Base-by-base conservation (phyloP, 2,329 filamentous ascomycete species). In the Trichoderma pleuroti region DNA sequence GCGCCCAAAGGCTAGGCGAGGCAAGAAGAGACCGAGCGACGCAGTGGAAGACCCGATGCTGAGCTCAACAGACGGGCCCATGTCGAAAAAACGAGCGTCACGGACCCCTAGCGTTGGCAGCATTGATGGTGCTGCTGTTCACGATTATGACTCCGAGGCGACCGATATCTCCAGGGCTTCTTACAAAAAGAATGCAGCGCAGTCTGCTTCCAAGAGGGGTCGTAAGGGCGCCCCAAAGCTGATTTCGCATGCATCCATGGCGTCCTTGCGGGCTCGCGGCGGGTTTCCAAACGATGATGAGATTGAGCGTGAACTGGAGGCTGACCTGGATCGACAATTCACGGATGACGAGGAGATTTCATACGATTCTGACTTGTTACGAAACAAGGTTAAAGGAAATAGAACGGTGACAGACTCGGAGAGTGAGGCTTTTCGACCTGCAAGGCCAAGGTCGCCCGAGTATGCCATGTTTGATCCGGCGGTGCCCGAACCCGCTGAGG, bases 11-110 rank as follows among this genome's bases (percentile, higher is more conserved):
- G 75, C 82, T 1, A 75, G 81, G 2, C 82, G 85, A 63, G 89
- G 88, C 34, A 89, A 85, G 77, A 93, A 93, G 78, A 85, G 91
- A 72, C 79, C 82, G 5, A 93, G 90, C 72, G 87, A 88, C 36
- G 86, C 86, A 11, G 80, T 90, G 59, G 85, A 88, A 21, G 84
- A 87, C 57, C 82, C 84, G 0, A 78, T 76, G 1, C 72, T 84
- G 56, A 82, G 79, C 30, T 76, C 80, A 7, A 77, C 81, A 4
- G 85, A 87, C 68, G 83, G 81, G 0, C 86, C 86, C 9, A 85
- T 87, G 2, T 76, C 84, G 0, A 92, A 92, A 78, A 90, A 88
- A 78, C 85, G 88, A 57, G 84, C 85, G 1, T 86, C 85, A 1
- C 84, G 84, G 57, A 80, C 80, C n/a, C 83, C 80, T 67, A 90